Conservation (phyloP, 2,329 filamentous ascomycete species). For the Ambrosiella cleistominuta region DNA sequence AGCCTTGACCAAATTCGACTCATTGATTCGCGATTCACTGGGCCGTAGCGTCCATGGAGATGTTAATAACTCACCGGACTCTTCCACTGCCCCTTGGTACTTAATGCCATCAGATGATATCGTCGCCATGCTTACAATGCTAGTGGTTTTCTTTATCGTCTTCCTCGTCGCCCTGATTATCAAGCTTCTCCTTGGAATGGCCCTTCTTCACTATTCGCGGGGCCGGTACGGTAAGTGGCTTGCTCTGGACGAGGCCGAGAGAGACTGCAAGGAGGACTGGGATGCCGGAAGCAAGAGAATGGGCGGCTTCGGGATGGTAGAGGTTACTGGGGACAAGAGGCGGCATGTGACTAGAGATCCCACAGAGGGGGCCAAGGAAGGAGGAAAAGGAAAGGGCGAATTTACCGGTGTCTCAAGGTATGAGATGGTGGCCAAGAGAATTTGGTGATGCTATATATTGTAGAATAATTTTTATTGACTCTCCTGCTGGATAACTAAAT, state of each 20-base stretch:
- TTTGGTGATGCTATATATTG: slow-evolving; percentile 47
- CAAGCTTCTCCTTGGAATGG: slow-evolving; percentile 79
- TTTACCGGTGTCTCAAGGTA: slow-evolving; percentile 60
- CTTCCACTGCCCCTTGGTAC: slow-evolving; percentile 25
- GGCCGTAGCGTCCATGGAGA: slow-evolving; percentile 53
- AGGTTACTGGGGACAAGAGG: slow-evolving; percentile 74
- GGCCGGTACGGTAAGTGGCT: slow-evolving; percentile 61
- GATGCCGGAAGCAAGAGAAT: slow-evolving; percentile 57
- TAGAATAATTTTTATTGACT: too few relatives aligned
- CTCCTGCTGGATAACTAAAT: too few relatives aligned
- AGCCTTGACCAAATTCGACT: slow-evolving; percentile 62
- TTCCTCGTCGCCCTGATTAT: slow-evolving; percentile 72
- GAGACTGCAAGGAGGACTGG: slow-evolving; percentile 29
- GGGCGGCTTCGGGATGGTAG: slow-evolving; percentile 70
- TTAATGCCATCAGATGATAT: slow-evolving; percentile 51
- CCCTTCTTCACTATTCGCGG: slow-evolving; percentile 61
- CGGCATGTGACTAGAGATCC: slow-evolving; percentile 79
- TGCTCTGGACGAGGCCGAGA: background rate
- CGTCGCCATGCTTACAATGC: slow-evolving; percentile 64
- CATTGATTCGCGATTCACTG: slow-evolving; percentile 55
- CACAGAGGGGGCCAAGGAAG: slow-evolving; percentile 45
- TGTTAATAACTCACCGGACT: slow-evolving; percentile 19
- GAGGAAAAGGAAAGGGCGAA: slow-evolving; percentile 34
- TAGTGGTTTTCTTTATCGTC: slow-evolving; percentile 65
- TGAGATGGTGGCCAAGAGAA: slow-evolving; percentile 90